Evolutionary conservation across 208 protist species (phyloP), one percentile per base, ranked within the genome.

Genomic region (Acanthamoeba quina): DNA sequence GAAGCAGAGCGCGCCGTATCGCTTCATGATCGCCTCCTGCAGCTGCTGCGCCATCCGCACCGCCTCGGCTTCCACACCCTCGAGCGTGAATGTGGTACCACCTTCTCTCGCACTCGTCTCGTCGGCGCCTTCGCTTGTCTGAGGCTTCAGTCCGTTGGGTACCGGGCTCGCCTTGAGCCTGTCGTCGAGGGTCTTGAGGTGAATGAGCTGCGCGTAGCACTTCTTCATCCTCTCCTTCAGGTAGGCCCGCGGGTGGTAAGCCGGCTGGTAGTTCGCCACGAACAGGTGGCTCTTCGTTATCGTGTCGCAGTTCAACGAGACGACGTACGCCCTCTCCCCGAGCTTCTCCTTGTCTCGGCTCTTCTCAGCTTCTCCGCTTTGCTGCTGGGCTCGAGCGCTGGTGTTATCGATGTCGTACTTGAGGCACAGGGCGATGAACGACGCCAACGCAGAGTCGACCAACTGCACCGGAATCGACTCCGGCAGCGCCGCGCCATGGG

Each of bases 361-460:
- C 41, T 47, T 10, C 6, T 47, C 41, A 5, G 3, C 41, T 47
- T 5, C 41, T 47, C 9, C 41, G 41, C 41, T 47, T 4, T 60
- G 64, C 24, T 60, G 64, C 21, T 5, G 64, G 11, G 21, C 1
- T 37, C 24, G 64, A 15, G 58, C 26, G 58, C 58, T 19, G 0
- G 64, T 58, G n/a, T 83, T 56, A 21, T 83, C 44, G 24, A 83
- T 41, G 74, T 83, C 74, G 44, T 83, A 83, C 47, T 56, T 49
- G 2, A 83, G 15, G 47, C 74, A 83, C 29, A 83, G 74, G 26
- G 74, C 74, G 44, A 56, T 83, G 21, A 83, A 83, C 6, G 24
- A 13, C 1, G 74, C 74, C 34, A 86, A 11, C 5, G 78, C 78
- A 11, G 78, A 86, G 47, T 86, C 78, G 11, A 41, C 78, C 78